Evolutionary conservation across 805 yeast species (phyloP), one percentile per base, ranked within the genome.

Genomic region (Yamadazyma akitaensis): DNA sequence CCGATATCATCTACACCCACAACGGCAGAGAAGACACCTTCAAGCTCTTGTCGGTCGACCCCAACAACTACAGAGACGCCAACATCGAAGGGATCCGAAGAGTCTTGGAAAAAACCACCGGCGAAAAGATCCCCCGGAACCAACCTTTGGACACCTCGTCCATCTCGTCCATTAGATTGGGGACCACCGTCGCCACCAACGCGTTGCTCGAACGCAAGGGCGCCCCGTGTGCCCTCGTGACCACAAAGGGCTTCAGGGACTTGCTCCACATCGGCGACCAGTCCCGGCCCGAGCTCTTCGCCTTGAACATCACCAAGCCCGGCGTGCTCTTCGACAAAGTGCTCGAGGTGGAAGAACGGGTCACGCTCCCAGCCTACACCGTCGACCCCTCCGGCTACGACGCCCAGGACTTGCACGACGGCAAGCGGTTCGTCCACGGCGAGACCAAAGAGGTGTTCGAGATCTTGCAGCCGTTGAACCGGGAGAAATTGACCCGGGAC

Each of bases 1-100:
- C 60, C 37, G 64, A 60, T 51, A 51, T 60, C 13, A 49, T 49
- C 68, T 87, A 66, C 44, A 64, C 52, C 68, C 70, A 48, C 68
- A 76, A 51, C 58, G 74, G 21, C 65, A 68, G 44, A 66, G 90
- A 84, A 59, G 73, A 77, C 17, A 80, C 86, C 2, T 54, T 60
- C 19, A 90, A 89, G 62, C 68, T 89, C 16, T 70, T 90, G n/a
- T 87, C 96, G 0, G 96, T 86, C 3, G 97, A 89, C 56, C 96
- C 96, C 0, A 72, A 76, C 25, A 89, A 90, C 65, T 89, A 89
- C 60, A 69, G 75, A 1, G 97, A 90, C 71, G 96, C 97, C 0
- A 94, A 95, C 13, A 71, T 89, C 14, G 97, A 89, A 65, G 97
- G 96, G 3, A 86, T 90, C 36, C 75, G 96, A 52, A 69, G 95